Base-by-base conservation (phyloP, 2,329 filamentous ascomycete species). In the Xylaria sp. region DNA sequence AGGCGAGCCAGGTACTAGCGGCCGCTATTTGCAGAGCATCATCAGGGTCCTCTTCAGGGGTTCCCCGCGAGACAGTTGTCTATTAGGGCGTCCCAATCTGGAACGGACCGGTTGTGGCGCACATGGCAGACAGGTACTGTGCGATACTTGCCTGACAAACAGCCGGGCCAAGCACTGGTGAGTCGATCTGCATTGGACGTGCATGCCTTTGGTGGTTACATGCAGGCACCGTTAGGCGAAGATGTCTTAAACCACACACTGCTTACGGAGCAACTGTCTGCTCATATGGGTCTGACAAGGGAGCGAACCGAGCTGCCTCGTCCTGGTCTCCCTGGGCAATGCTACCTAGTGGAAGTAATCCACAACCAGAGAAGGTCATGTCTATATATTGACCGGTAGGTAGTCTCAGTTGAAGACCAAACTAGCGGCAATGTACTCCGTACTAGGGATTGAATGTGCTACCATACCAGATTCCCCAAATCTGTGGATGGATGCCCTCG, bases 51-150 rank as follows among this genome's bases (percentile, higher is more conserved):
- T 34, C 13, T 34, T 57, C 52, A 51, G 60, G 56, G 37, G 32
- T 59, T 60, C 60, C 56, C 60, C 51, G 44, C 56, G 44, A 51
- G 52, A 58, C 39, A 20, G 15, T 56, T 56, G 52, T 25, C 18
- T 54, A 13, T 28, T 51, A 15, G 28, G 20, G 37, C 50, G 18
- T 39, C 41, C 28, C 9, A 61, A 62, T 62, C 57, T 54, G 63
- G 66, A 65, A 66, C 52, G 52, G 63, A 54, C 39, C 63, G 63
- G 66, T 44, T 56, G 66, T 65, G 41, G 55, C 41, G 61, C 56
- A 61, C 12, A 61, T 34, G 28, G 20, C 5, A 50, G 57, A 23
- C 10, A 55, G 28, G 28, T 46, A 52, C 44, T 37, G 7, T 58
- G 39, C 65, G 44, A 69, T 51, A 66, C 52, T 34, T 15, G 10